These are phyloP conservation scores for Diaporthe vexans DNA, from an alignment of 2,329 filamentous ascomycete species.

Conservation along the genomic window DNA sequence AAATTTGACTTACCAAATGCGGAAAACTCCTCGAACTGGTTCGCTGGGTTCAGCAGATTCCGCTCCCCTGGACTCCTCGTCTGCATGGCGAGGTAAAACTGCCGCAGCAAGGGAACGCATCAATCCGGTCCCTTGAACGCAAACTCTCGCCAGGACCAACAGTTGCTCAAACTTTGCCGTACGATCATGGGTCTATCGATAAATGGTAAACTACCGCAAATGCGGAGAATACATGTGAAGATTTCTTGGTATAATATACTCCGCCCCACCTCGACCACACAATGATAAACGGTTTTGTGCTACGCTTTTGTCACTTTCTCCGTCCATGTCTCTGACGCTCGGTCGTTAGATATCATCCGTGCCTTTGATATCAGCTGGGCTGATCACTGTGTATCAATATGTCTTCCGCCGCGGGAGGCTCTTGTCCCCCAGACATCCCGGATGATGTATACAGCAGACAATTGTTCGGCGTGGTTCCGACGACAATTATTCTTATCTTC, in stretches of 20 bases:
- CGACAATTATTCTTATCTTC: slow-evolving; percentile 36
- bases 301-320: not conserved
- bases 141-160: not conserved
- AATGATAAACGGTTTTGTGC: not conserved
- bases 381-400: slow-evolving; percentile 10
- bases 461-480: slow-evolving; percentile 35
- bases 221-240: not conserved
- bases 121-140: slow-evolving; percentile 5
- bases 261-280: slow-evolving; percentile 16
- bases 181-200: not conserved
- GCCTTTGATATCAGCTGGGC: slow-evolving; percentile 23
- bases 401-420: not conserved
- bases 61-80: not conserved
- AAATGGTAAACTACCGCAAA: no score
- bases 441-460: slow-evolving; percentile 21
- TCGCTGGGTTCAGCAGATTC: not conserved
- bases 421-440: slow-evolving; percentile 31
- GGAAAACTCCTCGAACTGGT: not conserved
- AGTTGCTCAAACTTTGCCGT: not conserved
- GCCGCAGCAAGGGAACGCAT: slow-evolving; percentile 14
- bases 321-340: not conserved
- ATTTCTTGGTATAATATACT: slow-evolving; percentile 14
- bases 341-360: not conserved
- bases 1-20: not conserved
- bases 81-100: not conserved